Evolutionary conservation across 768 basidiomycete genomes (phyloP).

Genomic region (Chalciporus pseudorubinellus): DNA sequence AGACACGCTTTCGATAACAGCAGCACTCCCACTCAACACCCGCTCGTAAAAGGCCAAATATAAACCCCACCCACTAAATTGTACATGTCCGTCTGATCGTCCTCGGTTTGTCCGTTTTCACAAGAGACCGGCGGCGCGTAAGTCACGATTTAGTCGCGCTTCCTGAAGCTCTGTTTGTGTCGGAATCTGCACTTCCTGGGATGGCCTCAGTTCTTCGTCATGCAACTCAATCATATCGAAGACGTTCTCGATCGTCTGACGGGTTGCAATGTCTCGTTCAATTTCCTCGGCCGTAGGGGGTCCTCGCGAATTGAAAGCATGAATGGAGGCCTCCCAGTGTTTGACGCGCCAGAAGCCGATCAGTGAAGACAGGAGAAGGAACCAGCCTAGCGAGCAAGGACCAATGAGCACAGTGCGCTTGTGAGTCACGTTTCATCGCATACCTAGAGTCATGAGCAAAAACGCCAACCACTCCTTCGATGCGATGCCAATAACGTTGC

Average conservation of each 20-base stretch:
- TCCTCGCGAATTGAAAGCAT: constrained; percentile 36
- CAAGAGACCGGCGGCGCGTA: constrained; percentile 55
- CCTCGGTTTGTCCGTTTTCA: constrained; percentile 19
- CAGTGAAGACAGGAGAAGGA: constrained; percentile 80
- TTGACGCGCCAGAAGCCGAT: constrained; percentile 84
- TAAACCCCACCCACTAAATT: neutral
- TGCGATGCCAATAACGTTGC: constrained; percentile 34
- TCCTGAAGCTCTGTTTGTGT: constrained; percentile 39
- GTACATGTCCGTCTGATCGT: constrained; percentile 2
- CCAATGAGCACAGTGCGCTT: neutral
- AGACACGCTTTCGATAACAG: neutral
- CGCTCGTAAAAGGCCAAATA: neutral
- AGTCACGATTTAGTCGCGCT: constrained; percentile 45
- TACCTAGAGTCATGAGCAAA: constrained; percentile 85
- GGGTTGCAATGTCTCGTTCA: constrained; percentile 50
- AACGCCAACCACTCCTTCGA: constrained; percentile 90
- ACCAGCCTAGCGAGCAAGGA: constrained; percentile 66
- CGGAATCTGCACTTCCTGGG: constrained; percentile 19
- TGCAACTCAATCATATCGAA: constrained; percentile 46
- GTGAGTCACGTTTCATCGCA: constrained; percentile 10
- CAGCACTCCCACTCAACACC: neutral
- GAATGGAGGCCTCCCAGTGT: constrained; percentile 76
- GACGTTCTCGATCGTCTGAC: constrained; percentile 49
- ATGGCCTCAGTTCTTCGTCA: constrained; percentile 26
- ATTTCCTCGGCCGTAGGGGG: constrained; percentile 39